phyloP scores from a whole-genome alignment of 140 eudicot genomes.

The Flaveria floridana region DNA sequence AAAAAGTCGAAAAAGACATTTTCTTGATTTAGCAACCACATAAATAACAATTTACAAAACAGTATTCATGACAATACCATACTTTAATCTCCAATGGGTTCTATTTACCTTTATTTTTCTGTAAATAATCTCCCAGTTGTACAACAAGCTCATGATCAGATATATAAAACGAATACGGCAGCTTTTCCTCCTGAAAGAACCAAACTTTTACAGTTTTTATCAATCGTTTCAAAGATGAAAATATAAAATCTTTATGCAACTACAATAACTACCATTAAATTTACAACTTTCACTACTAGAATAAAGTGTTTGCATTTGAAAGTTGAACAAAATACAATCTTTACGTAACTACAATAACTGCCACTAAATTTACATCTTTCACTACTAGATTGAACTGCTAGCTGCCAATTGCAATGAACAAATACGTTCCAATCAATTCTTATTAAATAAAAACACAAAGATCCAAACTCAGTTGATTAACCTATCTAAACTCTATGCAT shows the following conservation, averaged over 20 bases:
- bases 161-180: constrained; percentile 91
- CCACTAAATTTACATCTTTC: neutral
- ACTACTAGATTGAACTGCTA: neutral
- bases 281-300: neutral
- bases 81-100: neutral
- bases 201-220: neutral
- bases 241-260: neutral
- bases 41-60: neutral
- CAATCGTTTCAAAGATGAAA: neutral
- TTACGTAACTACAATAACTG: neutral
- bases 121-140: constrained; percentile 70
- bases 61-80: neutral
- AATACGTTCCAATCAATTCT: neutral
- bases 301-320: neutral
- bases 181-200: constrained; percentile 71
- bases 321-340: neutral
- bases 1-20: constrained; percentile 2
- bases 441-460: neutral
- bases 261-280: neutral
- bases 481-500: neutral
- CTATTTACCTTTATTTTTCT: constrained; percentile 63
- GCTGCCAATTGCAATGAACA: neutral
- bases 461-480: neutral
- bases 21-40: constrained; percentile 2
- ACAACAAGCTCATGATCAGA: constrained; percentile 86